Evolutionary conservation across 2,329 filamentous ascomycete genomes (phyloP).

Genomic region (Arthroderma uncinatum): DNA sequence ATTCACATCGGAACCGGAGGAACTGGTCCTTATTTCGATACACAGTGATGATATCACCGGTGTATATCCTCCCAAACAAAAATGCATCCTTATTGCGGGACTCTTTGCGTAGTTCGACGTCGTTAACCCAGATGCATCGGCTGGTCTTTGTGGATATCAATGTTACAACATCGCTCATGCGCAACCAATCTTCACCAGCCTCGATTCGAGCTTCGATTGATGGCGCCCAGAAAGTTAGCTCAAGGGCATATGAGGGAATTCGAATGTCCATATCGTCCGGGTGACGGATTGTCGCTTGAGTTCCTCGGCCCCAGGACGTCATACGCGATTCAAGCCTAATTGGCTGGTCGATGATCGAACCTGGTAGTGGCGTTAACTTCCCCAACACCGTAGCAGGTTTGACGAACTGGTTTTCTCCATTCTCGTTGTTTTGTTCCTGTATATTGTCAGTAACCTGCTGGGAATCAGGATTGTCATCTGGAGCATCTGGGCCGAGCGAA

Average conservation of each 20-base stretch:
- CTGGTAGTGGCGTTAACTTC: conserved; percentile 52
- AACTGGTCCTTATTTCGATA: conserved; percentile 44
- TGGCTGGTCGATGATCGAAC: conserved; percentile 54
- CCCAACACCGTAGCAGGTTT: conserved; percentile 44
- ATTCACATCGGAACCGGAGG: conserved; percentile 36
- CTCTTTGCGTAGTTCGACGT: conserved; percentile 49
- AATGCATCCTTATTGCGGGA: conserved; percentile 40
- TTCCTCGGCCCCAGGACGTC: conserved; percentile 66
- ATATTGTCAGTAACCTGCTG: not conserved
- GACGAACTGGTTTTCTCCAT: conserved; percentile 17
- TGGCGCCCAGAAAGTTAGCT: conserved; percentile 62
- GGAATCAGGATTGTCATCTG: not conserved
- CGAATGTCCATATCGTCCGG: conserved; percentile 51
- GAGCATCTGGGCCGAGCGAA: not conserved
- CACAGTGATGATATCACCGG: conserved; percentile 65
- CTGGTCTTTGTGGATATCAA: conserved; percentile 73
- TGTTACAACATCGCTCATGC: conserved; percentile 47
- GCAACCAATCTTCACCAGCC: conserved; percentile 46
- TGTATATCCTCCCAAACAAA: conserved; percentile 57
- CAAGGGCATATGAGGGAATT: conserved; percentile 72
- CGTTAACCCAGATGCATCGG: conserved; percentile 66
- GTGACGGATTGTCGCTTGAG: conserved; percentile 58
- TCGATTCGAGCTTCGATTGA: conserved; percentile 51
- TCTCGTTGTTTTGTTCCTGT: not conserved
- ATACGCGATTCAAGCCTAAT: conserved; percentile 56